A percentile compares a stretch with the other conserved stretches of the same genome.
Evolutionary conservation across 768 basidiomycete species (phyloP).

Genomic region (Amanita muscaria): DNA sequence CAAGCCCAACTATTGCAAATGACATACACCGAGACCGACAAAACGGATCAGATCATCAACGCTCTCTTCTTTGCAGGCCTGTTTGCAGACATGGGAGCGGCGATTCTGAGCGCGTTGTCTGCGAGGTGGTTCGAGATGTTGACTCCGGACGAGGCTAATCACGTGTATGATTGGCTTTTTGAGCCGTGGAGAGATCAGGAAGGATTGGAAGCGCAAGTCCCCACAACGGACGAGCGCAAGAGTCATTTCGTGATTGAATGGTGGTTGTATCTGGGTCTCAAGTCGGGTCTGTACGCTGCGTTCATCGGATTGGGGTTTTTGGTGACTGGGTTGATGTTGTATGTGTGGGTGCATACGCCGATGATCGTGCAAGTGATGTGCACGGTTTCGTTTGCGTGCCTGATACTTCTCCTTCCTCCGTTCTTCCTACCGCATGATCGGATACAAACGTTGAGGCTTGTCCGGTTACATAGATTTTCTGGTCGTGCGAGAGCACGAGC

Average conservation of each 20-base stretch:
- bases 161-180: constrained; percentile 4
- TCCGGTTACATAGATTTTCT: neutral
- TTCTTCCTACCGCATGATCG: neutral
- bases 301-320: neutral
- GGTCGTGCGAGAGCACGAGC: no score
- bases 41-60: neutral
- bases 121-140: constrained; percentile 6
- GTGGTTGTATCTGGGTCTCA: neutral
- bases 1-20: constrained; percentile 2
- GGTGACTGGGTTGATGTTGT: constrained; percentile 1
- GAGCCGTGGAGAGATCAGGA: no score
- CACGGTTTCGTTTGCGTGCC: neutral
- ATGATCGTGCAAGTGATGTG: neutral
- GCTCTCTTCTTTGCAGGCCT: constrained; percentile 5
- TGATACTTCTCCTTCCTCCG: neutral
- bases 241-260: neutral
- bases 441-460: neutral
- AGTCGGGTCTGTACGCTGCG: neutral
- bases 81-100: constrained; percentile 1
- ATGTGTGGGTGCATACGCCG: neutral
- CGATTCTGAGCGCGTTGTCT: neutral
- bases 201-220: no score
- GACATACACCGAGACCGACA: neutral
- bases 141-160: constrained; percentile 1
- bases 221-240: no score